Conservation (phyloP, 225 moss, liverwort and hornwort species). For the Polytrichum formosum region DNA sequence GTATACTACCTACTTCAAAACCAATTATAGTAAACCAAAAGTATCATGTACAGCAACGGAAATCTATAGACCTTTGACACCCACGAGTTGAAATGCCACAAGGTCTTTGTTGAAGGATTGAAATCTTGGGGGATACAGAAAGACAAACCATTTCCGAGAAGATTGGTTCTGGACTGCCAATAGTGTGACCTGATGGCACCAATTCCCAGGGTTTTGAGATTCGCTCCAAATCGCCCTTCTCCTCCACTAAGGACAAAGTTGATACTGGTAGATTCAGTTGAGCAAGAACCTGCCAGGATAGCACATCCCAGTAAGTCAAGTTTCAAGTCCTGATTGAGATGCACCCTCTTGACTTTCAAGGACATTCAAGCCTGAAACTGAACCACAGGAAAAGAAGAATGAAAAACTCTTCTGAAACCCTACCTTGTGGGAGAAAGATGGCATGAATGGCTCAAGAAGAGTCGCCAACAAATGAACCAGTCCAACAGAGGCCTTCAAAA, state of each 20-base stretch:
- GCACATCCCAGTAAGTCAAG: background rate
- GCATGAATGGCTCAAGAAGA: conserved; percentile 70
- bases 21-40: too few species aligned
- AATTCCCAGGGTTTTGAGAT: conserved; percentile 77
- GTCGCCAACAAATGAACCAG: conserved; percentile 54
- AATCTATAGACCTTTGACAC: too few species aligned
- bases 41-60: too few species aligned
- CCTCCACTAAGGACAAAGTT: conserved; percentile 60
- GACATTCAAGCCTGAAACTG: too few species aligned
- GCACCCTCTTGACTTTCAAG: too few species aligned
- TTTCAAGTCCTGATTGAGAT: too few species aligned
- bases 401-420: too few species aligned
- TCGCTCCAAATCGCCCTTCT: conserved; percentile 64
- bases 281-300: conserved; percentile 51
- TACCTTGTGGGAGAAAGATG: conserved; percentile 72
- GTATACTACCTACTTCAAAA: too few species aligned
- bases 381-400: too few species aligned
- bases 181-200: conserved; percentile 70
- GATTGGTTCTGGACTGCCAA: conserved; percentile 74
- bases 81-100: too few species aligned
- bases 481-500: conserved; percentile 59
- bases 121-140: too few species aligned
- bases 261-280: conserved; percentile 75
- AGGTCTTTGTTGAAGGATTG: too few species aligned
- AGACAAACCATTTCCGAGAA: conserved; percentile 79